These are phyloP conservation scores for Podaxis mareebaensis DNA, from an alignment of 768 basidiomycete species.

Conservation along the genomic window DNA sequence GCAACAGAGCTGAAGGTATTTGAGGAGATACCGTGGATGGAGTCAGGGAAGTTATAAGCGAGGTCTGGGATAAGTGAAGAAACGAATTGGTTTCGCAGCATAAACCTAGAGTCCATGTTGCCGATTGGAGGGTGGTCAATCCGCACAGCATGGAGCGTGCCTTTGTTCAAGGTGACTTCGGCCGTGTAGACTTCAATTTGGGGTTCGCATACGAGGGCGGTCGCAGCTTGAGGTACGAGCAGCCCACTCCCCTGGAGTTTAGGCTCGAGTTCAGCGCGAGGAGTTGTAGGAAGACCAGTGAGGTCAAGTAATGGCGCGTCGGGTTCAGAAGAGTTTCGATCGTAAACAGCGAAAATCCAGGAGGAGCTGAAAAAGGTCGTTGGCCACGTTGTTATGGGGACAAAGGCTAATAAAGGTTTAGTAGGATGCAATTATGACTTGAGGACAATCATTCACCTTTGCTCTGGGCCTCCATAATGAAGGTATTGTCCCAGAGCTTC, in stretches of 20 bases:
- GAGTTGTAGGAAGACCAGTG: not conserved
- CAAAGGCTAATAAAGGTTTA: not conserved
- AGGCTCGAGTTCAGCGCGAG: not conserved
- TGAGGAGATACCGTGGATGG: not conserved
- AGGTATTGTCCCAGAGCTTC: not conserved
- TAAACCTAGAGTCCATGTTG: not conserved
- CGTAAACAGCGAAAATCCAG: not conserved
- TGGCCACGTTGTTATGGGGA: not conserved
- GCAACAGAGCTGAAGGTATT: not conserved
- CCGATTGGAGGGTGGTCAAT: not conserved
- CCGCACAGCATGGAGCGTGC: not conserved
- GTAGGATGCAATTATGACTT: not conserved
- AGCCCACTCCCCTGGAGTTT: not conserved
- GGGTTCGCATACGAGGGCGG: not conserved
- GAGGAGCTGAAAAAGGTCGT: not conserved
- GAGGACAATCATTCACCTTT: not conserved
- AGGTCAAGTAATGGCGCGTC: not conserved
- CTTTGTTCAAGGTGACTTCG: not conserved
- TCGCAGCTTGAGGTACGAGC: not conserved
- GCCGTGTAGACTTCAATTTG: not conserved
- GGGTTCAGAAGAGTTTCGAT: not conserved
- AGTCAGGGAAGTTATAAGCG: not conserved
- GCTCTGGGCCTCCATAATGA: not conserved
- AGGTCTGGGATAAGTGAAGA: not conserved
- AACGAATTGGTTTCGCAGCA: not conserved